phyloP scores from a whole-genome alignment of 176 grass and related monocot genomes.

The Cymbopogon citratus region DNA sequence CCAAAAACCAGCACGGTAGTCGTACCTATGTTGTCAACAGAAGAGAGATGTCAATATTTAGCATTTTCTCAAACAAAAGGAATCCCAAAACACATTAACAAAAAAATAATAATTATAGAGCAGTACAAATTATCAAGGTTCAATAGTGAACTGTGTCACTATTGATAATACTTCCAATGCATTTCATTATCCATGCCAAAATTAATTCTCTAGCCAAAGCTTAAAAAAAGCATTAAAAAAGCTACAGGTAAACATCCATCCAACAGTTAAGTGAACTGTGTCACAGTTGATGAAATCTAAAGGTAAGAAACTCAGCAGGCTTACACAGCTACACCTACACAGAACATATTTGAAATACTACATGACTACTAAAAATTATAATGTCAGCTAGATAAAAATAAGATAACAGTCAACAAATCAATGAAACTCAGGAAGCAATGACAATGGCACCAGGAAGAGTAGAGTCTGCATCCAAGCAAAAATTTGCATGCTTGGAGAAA shows the following conservation, averaged over 20 bases:
- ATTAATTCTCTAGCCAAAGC: not conserved
- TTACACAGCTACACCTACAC: not conserved
- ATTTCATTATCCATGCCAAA: slow-evolving; percentile 1
- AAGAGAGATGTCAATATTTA: slow-evolving; percentile 20
- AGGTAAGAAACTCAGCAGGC: slow-evolving; percentile 7
- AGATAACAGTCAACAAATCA: not conserved
- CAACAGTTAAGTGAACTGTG: not conserved
- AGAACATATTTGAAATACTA: slow-evolving; percentile 2
- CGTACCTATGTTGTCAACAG: slow-evolving; percentile 56
- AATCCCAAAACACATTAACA: not conserved
- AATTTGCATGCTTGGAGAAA: not conserved
- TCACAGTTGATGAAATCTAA: slow-evolving; percentile 3
- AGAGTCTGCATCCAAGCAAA: slow-evolving; percentile 1
- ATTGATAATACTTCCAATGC: not conserved
- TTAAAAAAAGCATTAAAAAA: not conserved
- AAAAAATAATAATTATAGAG: not conserved
- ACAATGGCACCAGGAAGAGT: not conserved
- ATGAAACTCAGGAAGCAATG: not conserved
- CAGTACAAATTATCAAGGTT: not conserved
- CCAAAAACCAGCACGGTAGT: slow-evolving; percentile 95
- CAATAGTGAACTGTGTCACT: not conserved
- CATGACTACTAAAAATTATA: not conserved
- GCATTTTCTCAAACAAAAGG: slow-evolving; percentile 4
- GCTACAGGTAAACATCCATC: not conserved
- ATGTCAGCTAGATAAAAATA: slow-evolving; percentile 2